phyloP scores from a whole-genome alignment of 164 flowering plant species.

The Aristolochia contorta region DNA sequence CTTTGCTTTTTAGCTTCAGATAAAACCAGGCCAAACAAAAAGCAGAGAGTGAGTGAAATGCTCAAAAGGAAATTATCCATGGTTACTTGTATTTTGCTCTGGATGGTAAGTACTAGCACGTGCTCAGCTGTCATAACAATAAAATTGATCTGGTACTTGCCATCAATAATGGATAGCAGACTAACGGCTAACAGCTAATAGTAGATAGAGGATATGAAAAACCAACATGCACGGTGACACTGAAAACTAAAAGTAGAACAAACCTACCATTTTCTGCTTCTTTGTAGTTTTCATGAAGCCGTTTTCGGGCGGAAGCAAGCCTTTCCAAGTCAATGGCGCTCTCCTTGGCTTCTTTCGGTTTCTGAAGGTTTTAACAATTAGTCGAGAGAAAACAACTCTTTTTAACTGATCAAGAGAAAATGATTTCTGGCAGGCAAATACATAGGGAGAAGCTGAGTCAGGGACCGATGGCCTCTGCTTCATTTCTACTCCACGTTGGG shows the following conservation, averaged over 20 bases:
- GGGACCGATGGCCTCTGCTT: slow-evolving; percentile 28
- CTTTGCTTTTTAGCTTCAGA: slow-evolving; percentile 91
- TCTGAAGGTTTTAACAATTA: slow-evolving; percentile 24
- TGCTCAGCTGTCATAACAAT: no score
- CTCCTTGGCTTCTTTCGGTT: slow-evolving; percentile 38
- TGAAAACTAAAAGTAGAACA: background rate
- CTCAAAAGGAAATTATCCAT: background rate
- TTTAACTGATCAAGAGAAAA: background rate
- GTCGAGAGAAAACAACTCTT: background rate
- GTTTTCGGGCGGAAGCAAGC: slow-evolving; percentile 75
- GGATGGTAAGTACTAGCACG: no score
- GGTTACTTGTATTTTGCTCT: no score
- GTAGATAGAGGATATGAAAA: no score
- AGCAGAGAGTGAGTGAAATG: background rate
- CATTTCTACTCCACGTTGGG: slow-evolving; percentile 33
- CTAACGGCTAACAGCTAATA: no score
- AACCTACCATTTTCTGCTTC: slow-evolving; percentile 81
- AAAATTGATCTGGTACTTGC: no score
- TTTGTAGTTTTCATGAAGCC: slow-evolving; percentile 86
- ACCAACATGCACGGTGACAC: no score
- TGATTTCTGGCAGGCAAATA: slow-evolving; percentile 10
- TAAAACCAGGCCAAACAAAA: background rate
- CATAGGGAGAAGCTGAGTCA: slow-evolving; percentile 29
- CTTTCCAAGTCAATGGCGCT: slow-evolving; percentile 46
- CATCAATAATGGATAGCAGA: no score